Evolutionary conservation across 2,329 filamentous ascomycete genomes (phyloP).

Genomic region (Claviceps sp.): DNA sequence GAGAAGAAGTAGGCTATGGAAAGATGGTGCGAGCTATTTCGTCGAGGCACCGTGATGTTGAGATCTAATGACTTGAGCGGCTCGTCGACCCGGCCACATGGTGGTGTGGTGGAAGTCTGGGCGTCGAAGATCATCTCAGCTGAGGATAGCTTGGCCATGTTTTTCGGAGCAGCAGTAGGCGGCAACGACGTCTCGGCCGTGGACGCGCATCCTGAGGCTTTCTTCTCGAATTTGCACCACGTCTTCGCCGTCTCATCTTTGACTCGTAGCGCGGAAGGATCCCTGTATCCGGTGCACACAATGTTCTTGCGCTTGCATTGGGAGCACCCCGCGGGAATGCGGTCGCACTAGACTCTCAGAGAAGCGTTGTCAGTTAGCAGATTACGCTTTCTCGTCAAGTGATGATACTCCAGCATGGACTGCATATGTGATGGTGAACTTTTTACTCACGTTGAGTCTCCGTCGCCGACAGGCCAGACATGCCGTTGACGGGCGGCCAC

Average conservation of each 20-base stretch:
- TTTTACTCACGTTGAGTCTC: slow-evolving; percentile 12
- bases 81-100: neutral
- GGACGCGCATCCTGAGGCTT: neutral
- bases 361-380: neutral
- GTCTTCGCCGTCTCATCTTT: slow-evolving; percentile 14
- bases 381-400: neutral
- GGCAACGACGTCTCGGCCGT: slow-evolving; percentile 7
- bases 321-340: slow-evolving; percentile 12
- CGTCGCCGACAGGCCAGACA: slow-evolving; percentile 14
- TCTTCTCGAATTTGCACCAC: slow-evolving; percentile 8
- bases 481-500: slow-evolving; percentile 15
- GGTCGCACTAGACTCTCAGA: slow-evolving; percentile 11
- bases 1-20: slow-evolving; percentile 8
- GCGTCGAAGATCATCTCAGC: neutral
- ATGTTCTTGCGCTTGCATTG: slow-evolving; percentile 16
- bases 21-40: neutral
- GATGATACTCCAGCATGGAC: neutral
- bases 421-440: neutral
- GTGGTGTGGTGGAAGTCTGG: neutral
- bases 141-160: neutral
- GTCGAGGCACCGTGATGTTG: neutral
- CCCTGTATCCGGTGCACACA: slow-evolving; percentile 13
- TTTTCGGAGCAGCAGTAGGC: neutral
- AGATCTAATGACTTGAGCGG: neutral
- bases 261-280: slow-evolving; percentile 12